Base-by-base conservation (phyloP, 2,329 filamentous ascomycete genomes). In the Aspergillus proliferans region DNA sequence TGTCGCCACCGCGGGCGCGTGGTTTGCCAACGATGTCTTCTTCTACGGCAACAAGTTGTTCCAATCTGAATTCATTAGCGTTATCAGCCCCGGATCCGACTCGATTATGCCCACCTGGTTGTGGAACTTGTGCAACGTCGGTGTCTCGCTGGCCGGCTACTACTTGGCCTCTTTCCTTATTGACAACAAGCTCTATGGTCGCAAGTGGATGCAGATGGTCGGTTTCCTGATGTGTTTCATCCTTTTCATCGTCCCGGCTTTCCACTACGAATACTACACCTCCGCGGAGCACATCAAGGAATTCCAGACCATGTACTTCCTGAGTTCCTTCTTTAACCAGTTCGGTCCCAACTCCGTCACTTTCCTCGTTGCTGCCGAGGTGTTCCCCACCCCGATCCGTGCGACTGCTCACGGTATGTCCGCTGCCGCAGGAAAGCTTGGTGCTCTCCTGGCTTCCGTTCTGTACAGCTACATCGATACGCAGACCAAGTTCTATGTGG, bases 21-120 rank as follows among this genome's bases (percentile, higher is more conserved):
- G 92, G 92, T 97, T 92, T 72, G 88, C 85, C 75, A 97, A 97
- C 71, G 92, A 97, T 65, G 86, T 97, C 58, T 96, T 97, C 80
- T 97, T 97, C 78, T 97, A 97, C 76, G 92, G 92, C 60, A 96
- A 95, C 85, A 96, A 95, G 80, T 85, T 96, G 47, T 96, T 96
- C 81, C 91, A 95, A 74, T 82, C 81, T 54, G 82, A 92, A 66
- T 96, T 96, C 74, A 95, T 96, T 72, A 76, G 75, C 28, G 86
- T 93, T 64, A 85, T 96, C 58, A 87, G 84, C 47, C 78, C 83
- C 47, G 72, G 79, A 56, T 80, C 82, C 55, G 72, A 76, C 33
- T 89, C 87, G 6, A 81, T 96, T 67, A 87, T 95, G 82, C 85
- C 84, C 30, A 85, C 80, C 52, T 97, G 92, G 92, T 77, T 88